A percentile compares a stretch with the other conserved stretches of the same genome.
Conservation (phyloP, 306 rosid genomes). For the Ochetophila trinervis region DNA sequence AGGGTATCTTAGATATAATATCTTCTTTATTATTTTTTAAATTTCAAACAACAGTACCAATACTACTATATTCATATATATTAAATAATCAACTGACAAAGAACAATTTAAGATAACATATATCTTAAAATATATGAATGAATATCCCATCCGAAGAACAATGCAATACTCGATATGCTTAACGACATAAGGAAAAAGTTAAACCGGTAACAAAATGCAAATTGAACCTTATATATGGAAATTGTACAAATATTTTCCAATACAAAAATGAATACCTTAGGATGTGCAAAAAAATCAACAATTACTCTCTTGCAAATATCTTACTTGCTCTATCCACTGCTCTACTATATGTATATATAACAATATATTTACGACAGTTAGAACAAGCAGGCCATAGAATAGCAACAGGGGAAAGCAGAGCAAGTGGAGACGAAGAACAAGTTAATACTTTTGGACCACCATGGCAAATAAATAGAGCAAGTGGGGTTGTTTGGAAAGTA, state of each 20-base stretch:
- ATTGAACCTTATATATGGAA: not conserved
- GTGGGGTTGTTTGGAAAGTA: constrained; percentile 37
- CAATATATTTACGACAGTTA: constrained; percentile 23
- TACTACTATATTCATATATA: too few relatives aligned
- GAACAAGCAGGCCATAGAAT: constrained; percentile 35
- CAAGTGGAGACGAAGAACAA: constrained; percentile 33
- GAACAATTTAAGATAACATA: too few relatives aligned
- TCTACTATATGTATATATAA: constrained; percentile 29
- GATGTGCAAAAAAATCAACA: constrained; percentile 5
- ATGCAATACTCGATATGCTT: too few relatives aligned
- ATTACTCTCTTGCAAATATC: constrained; percentile 17
- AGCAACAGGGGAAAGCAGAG: constrained; percentile 41
- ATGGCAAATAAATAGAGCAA: constrained; percentile 48
- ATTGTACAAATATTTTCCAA: not conserved
- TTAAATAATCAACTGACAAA: too few relatives aligned
- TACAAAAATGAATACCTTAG: constrained; percentile 15
- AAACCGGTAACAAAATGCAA: not conserved
- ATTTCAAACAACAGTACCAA: too few relatives aligned
- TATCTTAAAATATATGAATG: too few relatives aligned
- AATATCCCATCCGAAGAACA: too few relatives aligned
- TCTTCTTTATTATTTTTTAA: not conserved
- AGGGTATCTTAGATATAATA: constrained; percentile 5
- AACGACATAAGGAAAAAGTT: constrained; percentile 11
- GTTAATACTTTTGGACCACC: constrained; percentile 56
- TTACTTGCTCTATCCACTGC: constrained; percentile 39